Conservation (phyloP, 2,329 filamentous ascomycete species). For the Cercospora zeae-maydis region DNA sequence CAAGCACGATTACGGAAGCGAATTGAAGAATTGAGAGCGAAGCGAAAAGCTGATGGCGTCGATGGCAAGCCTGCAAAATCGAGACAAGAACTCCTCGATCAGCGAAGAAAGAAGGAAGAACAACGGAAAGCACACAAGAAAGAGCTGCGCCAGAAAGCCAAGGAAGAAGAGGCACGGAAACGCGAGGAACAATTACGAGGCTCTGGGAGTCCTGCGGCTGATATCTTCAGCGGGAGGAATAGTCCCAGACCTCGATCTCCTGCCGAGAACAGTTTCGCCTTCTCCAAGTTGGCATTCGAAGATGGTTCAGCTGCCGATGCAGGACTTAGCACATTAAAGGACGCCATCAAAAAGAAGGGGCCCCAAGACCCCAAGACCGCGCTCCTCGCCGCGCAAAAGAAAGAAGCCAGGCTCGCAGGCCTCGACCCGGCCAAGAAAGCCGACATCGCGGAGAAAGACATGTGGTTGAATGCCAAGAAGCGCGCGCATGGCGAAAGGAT, state of each 20-base stretch:
- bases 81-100: conserved; percentile 87
- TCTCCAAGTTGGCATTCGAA: conserved; percentile 84
- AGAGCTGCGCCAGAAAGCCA: conserved; percentile 71
- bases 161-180: conserved; percentile 69
- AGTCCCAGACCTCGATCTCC: conserved; percentile 41
- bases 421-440: conserved; percentile 77
- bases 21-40: conserved; percentile 79
- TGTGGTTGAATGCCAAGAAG: conserved; percentile 88
- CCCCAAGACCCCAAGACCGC: conserved; percentile 81
- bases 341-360: conserved; percentile 72
- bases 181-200: conserved; percentile 56
- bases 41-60: conserved; percentile 79
- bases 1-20: conserved; percentile 75
- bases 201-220: conserved; percentile 51
- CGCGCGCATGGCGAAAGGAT: conserved; percentile 86
- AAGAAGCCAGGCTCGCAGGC: conserved; percentile 71
- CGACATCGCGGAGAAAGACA: conserved; percentile 88
- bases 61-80: conserved; percentile 80
- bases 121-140: conserved; percentile 86
- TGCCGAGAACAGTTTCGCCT: conserved; percentile 68
- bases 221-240: conserved; percentile 49
- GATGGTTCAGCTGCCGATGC: conserved; percentile 79
- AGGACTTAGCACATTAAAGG: conserved; percentile 56
- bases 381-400: conserved; percentile 79
- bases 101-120: conserved; percentile 80